A percentile compares a stretch with the other conserved stretches of the same genome.
Evolutionary conservation across 2,329 filamentous ascomycete genomes (phyloP).

Genomic region (Coniochaeta pulveracea): DNA sequence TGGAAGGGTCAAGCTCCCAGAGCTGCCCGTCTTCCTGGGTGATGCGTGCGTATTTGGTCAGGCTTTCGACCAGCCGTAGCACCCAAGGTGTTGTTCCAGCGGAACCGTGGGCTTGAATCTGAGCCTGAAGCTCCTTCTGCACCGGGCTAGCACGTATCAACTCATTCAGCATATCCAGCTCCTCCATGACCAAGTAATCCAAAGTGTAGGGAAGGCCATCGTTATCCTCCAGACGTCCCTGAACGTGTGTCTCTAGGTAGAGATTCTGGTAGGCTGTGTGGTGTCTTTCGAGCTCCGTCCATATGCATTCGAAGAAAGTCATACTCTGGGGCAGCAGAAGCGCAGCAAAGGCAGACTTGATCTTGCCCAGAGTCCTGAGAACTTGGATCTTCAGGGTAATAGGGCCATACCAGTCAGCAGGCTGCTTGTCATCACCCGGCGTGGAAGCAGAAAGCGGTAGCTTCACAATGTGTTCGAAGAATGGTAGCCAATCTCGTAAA

Average conservation of each 20-base stretch:
- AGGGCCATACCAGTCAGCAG: constrained; percentile 66
- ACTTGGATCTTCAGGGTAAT: constrained; percentile 86
- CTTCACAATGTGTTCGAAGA: constrained; percentile 74
- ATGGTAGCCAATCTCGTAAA: constrained; percentile 75
- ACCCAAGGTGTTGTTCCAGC: constrained; percentile 67
- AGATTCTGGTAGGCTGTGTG: constrained; percentile 66
- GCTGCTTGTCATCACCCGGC: constrained; percentile 38
- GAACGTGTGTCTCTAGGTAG: constrained; percentile 76
- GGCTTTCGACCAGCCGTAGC: constrained; percentile 74
- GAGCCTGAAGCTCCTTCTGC: constrained; percentile 74
- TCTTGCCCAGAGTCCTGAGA: constrained; percentile 87
- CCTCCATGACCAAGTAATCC: constrained; percentile 86
- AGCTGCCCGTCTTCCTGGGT: constrained; percentile 85
- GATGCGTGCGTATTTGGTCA: constrained; percentile 79
- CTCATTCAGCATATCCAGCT: constrained; percentile 88
- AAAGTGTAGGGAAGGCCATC: constrained; percentile 90
- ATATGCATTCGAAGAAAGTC: constrained; percentile 73
- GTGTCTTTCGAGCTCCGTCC: constrained; percentile 72
- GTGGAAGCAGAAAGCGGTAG: constrained; percentile 58
- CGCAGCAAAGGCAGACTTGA: constrained; percentile 72
- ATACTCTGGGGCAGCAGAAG: constrained; percentile 76
- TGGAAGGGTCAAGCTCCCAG: constrained; percentile 93
- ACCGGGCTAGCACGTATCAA: constrained; percentile 83
- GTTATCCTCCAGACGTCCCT: constrained; percentile 79
- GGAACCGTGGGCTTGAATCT: constrained; percentile 51